Percentiles rank a stretch among this genome's conserved stretches.
These are phyloP conservation scores for Aspergillus tubingensis DNA, from an alignment of 2,329 filamentous ascomycete species.

Conservation along the genomic window DNA sequence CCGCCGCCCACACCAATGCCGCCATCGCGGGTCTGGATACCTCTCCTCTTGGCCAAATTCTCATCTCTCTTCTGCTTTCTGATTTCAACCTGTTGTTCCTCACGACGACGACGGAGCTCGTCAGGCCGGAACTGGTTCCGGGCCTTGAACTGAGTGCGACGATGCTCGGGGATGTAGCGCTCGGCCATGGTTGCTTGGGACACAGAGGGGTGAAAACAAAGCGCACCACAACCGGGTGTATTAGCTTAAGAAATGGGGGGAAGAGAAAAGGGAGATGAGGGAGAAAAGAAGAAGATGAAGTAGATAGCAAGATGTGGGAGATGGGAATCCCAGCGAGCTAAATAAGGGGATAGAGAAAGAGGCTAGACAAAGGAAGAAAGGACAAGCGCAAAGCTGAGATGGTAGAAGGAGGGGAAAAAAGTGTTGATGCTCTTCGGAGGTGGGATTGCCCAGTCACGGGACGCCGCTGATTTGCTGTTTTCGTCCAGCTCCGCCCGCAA, in stretches of 20 bases:
- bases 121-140: constrained; percentile 99
- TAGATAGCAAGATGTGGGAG: constrained; percentile 12
- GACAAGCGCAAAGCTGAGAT: constrained; percentile 11
- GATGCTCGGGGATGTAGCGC: constrained; percentile 98
- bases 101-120: constrained; percentile 94
- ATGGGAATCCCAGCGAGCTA: constrained; percentile 29
- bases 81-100: constrained; percentile 99
- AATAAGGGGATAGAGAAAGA: constrained; percentile 10
- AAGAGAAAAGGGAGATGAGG: constrained; percentile 21
- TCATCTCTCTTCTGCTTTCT: constrained; percentile 98
- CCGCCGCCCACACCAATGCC: constrained; percentile 58
- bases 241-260: constrained; percentile 9
- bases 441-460: constrained; percentile 27
- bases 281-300: constrained; percentile 20
- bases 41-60: constrained; percentile 96
- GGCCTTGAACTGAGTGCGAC: constrained; percentile 98
- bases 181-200: constrained; percentile 75
- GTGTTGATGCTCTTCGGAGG: constrained; percentile 22
- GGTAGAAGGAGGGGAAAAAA: constrained; percentile 28
- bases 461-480: constrained; percentile 23
- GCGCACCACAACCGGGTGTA: constrained; percentile 28
- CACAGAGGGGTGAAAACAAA: constrained; percentile 33
- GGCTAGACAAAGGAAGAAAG: constrained; percentile 10
- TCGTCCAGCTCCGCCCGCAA: constrained; percentile 18
- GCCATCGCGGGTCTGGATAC: constrained; percentile 78